phyloP scores from a whole-genome alignment of 2,329 filamentous ascomycete genomes.

The Metarhizium robertsii region DNA sequence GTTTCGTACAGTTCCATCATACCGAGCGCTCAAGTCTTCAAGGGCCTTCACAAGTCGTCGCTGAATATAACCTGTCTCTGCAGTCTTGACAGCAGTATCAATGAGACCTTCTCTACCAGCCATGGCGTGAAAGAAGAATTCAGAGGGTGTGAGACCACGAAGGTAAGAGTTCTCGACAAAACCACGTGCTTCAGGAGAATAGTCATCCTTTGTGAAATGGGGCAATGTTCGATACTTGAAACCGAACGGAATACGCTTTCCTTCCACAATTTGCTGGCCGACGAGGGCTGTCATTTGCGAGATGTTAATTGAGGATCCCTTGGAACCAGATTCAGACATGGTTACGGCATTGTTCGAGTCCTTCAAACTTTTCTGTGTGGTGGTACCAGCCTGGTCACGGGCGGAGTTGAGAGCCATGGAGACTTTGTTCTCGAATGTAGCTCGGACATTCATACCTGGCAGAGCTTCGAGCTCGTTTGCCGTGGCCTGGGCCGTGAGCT shows the following conservation, averaged over 20 bases:
- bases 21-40: conserved; percentile 95
- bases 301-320: conserved; percentile 98
- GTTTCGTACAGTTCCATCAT: conserved; percentile 94
- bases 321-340: conserved; percentile 94
- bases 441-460: conserved; percentile 96
- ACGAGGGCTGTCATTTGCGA: conserved; percentile 99
- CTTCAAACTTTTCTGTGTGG: conserved; percentile 85
- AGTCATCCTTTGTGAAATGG: conserved; percentile 98
- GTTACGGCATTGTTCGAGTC: conserved; percentile 93
- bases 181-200: conserved; percentile 90
- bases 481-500: conserved; percentile 69
- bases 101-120: conserved; percentile 99
- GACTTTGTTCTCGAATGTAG: conserved; percentile 96
- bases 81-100: conserved; percentile 98
- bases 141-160: conserved; percentile 84
- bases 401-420: conserved; percentile 89
- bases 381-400: conserved; percentile 91
- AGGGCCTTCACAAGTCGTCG: conserved; percentile 95
- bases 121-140: conserved; percentile 99
- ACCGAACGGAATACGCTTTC: conserved; percentile 96
- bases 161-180: conserved; percentile 99
- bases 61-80: conserved; percentile 98
- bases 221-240: conserved; percentile 97
- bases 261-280: conserved; percentile 95
- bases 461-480: conserved; percentile 82